Percentiles rank a stretch among this genome's conserved stretches.
These are phyloP conservation scores for Hypocrella siamensis DNA, from an alignment of 2,329 filamentous ascomycete genomes.

Conservation along the genomic window DNA sequence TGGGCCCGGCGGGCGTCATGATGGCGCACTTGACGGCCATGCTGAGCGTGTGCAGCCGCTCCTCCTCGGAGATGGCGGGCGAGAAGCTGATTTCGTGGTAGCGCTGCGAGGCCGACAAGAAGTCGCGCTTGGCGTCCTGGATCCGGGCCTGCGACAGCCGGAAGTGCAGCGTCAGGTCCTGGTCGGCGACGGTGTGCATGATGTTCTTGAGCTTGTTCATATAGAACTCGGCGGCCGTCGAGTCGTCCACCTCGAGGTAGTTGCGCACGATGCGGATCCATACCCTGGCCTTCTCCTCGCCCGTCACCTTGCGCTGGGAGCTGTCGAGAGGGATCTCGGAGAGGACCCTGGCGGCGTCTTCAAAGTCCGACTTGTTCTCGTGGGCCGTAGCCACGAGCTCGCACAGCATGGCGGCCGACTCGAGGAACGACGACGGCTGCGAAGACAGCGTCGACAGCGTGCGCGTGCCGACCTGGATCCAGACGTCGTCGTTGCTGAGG, in stretches of 20 bases:
- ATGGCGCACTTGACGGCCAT: slow-evolving; percentile 88
- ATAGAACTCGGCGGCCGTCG: slow-evolving; percentile 68
- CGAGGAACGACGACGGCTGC: slow-evolving; percentile 56
- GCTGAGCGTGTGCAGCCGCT: slow-evolving; percentile 68
- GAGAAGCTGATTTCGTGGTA: slow-evolving; percentile 82
- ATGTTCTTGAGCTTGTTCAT: slow-evolving; percentile 93
- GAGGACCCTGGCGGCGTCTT: slow-evolving; percentile 60
- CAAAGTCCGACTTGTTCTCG: slow-evolving; percentile 69
- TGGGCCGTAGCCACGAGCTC: slow-evolving; percentile 71
- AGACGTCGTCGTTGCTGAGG: slow-evolving; percentile 45
- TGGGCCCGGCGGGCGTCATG: slow-evolving; percentile 77
- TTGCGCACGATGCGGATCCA: slow-evolving; percentile 93
- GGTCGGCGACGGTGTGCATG: slow-evolving; percentile 62
- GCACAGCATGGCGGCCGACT: slow-evolving; percentile 67
- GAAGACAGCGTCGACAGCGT: slow-evolving; percentile 50
- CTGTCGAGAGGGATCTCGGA: slow-evolving; percentile 78
- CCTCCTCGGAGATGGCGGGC: slow-evolving; percentile 64
- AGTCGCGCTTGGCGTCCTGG: slow-evolving; percentile 76
- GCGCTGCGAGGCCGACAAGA: slow-evolving; percentile 71
- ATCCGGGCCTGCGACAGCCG: slow-evolving; percentile 85
- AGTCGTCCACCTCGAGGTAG: slow-evolving; percentile 88
- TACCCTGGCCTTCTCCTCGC: slow-evolving; percentile 66
- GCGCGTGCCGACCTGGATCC: slow-evolving; percentile 61
- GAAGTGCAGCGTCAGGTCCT: slow-evolving; percentile 67
- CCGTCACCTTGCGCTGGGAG: slow-evolving; percentile 69